Evolutionary conservation across 2,329 filamentous ascomycete species (phyloP), one percentile per base, ranked within the genome.

Genomic region (Phialophora tarda): DNA sequence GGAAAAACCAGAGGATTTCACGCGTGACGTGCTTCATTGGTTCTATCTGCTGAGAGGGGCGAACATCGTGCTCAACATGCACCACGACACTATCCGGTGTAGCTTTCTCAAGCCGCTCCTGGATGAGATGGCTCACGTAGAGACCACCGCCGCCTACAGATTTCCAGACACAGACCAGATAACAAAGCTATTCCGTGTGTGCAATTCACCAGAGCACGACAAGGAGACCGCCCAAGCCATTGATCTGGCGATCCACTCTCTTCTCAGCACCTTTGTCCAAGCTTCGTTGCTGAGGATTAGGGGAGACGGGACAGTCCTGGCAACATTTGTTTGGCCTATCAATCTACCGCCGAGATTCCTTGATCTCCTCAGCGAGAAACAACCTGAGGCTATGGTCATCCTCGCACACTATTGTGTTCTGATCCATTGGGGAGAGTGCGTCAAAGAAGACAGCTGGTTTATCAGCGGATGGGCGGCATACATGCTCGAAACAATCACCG

Each of bases 261-360:
- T 76, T 7, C 71, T 75, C 50, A 75, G 73, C 63, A 70, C 73
- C 1, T 76, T 74, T 56, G 73, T 73, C 12, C 74, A 76, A 66
- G 73, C 72, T 3, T 74, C 71, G 8, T 66, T 75, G 28, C 65
- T 74, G 2, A 69, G 56, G 47, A 67, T 70, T 11, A 67, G 72
- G 6, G 68, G 70, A 38, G 69, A 75, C 34, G 71, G 71, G n/a
- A 72, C 71, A 51, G 70, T 76, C 17, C 71, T 75, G 21, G 70
- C 76, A 51, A 74, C 74, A 8, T 75, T 77, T 26, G 73, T 75
- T 11, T 80, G 78, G 78, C 77, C 76, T 1, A 78, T 80, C 59
- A 75, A 72, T 61, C 62, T 79, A 28, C 72, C 74, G 6, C 69
- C 73, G 10, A 70, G 72, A 30, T 80, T 76, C 58, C 66, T 80